Base-by-base conservation (phyloP, 192 early-diverging fungal species). In the Phycomyces blakesleeanus region DNA sequence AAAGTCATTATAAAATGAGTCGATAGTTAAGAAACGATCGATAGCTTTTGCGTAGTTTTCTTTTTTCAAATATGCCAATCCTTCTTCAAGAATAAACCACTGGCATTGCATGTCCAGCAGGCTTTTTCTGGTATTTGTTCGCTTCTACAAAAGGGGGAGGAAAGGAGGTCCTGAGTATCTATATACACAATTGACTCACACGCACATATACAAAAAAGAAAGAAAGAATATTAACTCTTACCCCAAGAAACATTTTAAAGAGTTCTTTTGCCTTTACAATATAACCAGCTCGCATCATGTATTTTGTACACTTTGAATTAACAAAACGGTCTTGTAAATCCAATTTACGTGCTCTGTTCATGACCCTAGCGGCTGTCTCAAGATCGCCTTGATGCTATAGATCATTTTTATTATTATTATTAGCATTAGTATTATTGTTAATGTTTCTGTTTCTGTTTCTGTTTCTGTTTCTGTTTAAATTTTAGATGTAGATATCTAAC, bases 301-400 rank as follows among this genome's bases (percentile, higher is more conserved):
- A 97, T 74, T 95, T 95, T 16, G 86, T 82, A 61, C 87, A 88
- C 69, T 94, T 94, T 20, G 91, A 81, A 76, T 95, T 97, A 79
- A 95, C 82, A 64, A 87, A 95, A 20, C 95, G 83, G 76, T 97
- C 95, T 75, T 92, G 88, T 60, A 94, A 72, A 71, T 97, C 95
- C 66, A 91, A 66, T 63, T 89, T 85, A 15, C 95, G 84, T 14
- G 85, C 93, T 68, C 87, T 81, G 67, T 95, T 90, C 87, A 95
- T 88, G 0, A 79, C 78, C 12, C 86, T 73, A 74, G 82, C 85
- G 3, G 95, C 95, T 4, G 76, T 69, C 0, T 73, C 64, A 27
- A 81, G 51, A 62, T 93, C 87, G 37, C 93, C 93, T 3, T 81
- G 86, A 63, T 95, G 93, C 87, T 34, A 34, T 7, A 34, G 29